phyloP scores from a whole-genome alignment of 2,329 filamentous ascomycete genomes.

The Xylaria arbuscula region DNA sequence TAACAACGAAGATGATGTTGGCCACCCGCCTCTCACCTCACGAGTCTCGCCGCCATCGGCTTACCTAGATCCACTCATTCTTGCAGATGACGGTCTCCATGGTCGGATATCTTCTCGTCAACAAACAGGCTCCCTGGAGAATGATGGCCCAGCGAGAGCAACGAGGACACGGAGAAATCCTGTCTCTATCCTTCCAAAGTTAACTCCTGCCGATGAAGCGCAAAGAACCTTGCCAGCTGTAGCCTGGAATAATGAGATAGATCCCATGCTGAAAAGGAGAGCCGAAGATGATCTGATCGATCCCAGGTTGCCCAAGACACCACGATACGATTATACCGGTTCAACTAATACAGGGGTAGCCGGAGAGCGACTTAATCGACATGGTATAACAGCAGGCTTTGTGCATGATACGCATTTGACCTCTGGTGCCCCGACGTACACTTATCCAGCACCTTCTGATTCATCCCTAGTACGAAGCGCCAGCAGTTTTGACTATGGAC shows the following conservation, averaged over 20 bases:
- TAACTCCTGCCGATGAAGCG: conserved; percentile 1
- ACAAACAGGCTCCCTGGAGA: not conserved
- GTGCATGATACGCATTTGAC: not conserved
- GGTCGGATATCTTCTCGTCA: conserved; percentile 5
- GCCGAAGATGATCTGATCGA: conserved; percentile 23
- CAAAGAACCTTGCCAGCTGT: not conserved
- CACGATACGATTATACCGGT: not conserved
- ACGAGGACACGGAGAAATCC: conserved; percentile 2
- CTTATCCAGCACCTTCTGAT: conserved; percentile 15
- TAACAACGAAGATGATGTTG: not conserved
- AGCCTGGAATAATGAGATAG: conserved; percentile 11
- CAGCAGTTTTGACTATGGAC: not conserved
- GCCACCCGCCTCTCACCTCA: conserved; percentile 1
- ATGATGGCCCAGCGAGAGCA: not conserved
- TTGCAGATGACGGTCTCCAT: conserved; percentile 28
- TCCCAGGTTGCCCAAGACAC: conserved; percentile 16
- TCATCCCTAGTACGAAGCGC: not conserved
- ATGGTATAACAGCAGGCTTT: not conserved
- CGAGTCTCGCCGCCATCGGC: conserved; percentile 22
- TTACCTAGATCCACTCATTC: conserved; percentile 30
- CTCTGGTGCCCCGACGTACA: not conserved
- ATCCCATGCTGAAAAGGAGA: conserved; percentile 9
- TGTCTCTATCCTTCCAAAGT: conserved; percentile 30
- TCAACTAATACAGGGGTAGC: not conserved
- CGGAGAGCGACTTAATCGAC: conserved; percentile 6